Evolutionary conservation across 129 eudicot species (phyloP).

Genomic region (Tanacetum coccineum): DNA sequence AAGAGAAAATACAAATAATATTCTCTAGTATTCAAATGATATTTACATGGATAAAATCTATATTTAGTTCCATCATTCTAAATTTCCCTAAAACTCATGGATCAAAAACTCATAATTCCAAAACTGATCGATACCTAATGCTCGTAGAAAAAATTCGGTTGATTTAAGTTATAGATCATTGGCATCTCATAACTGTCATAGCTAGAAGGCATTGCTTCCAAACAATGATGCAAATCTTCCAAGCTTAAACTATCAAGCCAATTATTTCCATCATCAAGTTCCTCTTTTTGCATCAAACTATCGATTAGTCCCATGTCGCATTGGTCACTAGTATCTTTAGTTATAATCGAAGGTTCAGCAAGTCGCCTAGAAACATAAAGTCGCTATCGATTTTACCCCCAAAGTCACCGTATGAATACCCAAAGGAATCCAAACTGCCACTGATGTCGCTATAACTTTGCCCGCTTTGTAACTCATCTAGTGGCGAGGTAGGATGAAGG

Average conservation of each 20-base stretch:
- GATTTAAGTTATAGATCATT: conserved; percentile 11
- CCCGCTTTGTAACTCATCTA: not conserved
- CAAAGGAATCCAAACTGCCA: conserved; percentile 20
- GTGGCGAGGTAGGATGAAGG: too few relatives aligned
- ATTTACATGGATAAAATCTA: conserved; percentile 7
- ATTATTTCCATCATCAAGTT: conserved; percentile 19
- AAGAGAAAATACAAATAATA: too few relatives aligned
- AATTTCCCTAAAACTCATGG: too few relatives aligned
- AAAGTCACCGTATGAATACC: conserved; percentile 25
- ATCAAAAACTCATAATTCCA: too few relatives aligned
- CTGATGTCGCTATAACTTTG: conserved; percentile 23
- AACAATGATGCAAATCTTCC: conserved; percentile 27
- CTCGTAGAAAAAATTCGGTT: not conserved
- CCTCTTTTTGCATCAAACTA: conserved; percentile 7
- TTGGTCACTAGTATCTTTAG: too few relatives aligned
- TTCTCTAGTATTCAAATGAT: not conserved
- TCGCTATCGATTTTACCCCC: conserved; percentile 24
- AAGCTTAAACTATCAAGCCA: conserved; percentile 29
- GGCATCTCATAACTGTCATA: conserved; percentile 16
- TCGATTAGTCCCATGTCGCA: too few relatives aligned
- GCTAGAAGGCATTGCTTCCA: conserved; percentile 27
- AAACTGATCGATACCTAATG: too few relatives aligned
- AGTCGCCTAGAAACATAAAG: not conserved
- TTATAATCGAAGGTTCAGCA: not conserved
- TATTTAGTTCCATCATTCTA: not conserved